These are phyloP conservation scores for Stenogyne calaminthoides DNA, from an alignment of 305 asterid species.

Conservation along the genomic window DNA sequence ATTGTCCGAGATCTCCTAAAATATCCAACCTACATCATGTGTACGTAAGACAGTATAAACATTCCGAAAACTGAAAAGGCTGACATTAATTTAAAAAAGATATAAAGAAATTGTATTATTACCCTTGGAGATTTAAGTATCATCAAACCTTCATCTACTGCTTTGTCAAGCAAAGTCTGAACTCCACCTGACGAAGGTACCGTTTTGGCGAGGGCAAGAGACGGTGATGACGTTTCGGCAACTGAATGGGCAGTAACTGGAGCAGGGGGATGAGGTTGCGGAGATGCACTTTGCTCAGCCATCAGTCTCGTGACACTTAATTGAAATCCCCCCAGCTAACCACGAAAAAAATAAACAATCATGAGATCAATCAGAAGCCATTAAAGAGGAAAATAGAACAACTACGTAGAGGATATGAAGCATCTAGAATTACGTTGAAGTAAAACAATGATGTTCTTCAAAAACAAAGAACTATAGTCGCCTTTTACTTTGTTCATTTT, in stretches of 20 bases:
- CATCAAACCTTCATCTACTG: conserved; percentile 72
- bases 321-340: conserved; percentile 68
- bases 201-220: conserved; percentile 56
- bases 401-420: neutral
- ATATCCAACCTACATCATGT: conserved; percentile 70
- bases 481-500: neutral
- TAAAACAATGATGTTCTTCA: neutral
- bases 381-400: neutral
- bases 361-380: neutral
- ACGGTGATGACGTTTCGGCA: conserved; percentile 43
- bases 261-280: conserved; percentile 52
- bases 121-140: conserved; percentile 85
- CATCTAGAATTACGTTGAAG: neutral
- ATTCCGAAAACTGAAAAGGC: conserved; percentile 7
- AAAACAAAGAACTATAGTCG: conserved; percentile 4
- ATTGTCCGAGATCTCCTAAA: conserved; percentile 85
- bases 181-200: conserved; percentile 47
- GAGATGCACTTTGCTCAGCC: conserved; percentile 41
- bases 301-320: conserved; percentile 59
- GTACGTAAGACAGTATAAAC: conserved; percentile 11
- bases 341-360: conserved; percentile 25
- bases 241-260: conserved; percentile 46
- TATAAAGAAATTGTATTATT: conserved; percentile 24
- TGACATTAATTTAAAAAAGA: neutral
- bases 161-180: conserved; percentile 58